These are phyloP conservation scores for Diaporthe eres DNA, from an alignment of 2,329 filamentous ascomycete species.

Conservation along the genomic window DNA sequence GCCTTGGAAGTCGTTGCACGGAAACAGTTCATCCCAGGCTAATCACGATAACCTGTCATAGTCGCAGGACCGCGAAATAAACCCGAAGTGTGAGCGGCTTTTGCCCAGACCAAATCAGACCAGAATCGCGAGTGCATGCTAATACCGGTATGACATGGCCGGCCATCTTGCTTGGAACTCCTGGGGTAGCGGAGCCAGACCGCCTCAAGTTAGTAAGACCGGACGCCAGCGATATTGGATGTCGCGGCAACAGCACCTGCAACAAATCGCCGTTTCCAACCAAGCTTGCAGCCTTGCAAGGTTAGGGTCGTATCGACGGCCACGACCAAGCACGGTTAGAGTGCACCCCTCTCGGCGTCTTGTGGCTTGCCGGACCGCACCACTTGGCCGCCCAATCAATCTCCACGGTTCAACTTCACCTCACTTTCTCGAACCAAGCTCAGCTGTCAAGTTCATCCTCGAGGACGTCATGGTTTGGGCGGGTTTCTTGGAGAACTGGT, in stretches of 20 bases:
- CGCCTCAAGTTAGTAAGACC: slow-evolving; percentile 14
- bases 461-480: slow-evolving; percentile 28
- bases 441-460: slow-evolving; percentile 28
- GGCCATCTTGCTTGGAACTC: background rate
- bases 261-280: slow-evolving; percentile 26
- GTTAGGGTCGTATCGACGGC: background rate
- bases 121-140: background rate
- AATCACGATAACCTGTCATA: background rate
- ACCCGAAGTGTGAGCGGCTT: slow-evolving; percentile 14
- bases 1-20: background rate
- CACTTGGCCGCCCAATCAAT: slow-evolving; percentile 23
- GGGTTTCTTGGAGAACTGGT: background rate
- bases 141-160: background rate
- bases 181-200: slow-evolving; percentile 1
- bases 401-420: background rate
- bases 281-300: slow-evolving; percentile 29
- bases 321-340: slow-evolving; percentile 11
- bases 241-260: slow-evolving; percentile 28
- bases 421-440: slow-evolving; percentile 18
- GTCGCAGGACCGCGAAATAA: background rate
- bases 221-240: slow-evolving; percentile 21
- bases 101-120: background rate
- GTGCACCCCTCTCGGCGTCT: slow-evolving; percentile 24
- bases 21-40: slow-evolving; percentile 21
- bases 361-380: slow-evolving; percentile 24